Evolutionary conservation across 805 yeast genomes (phyloP).

Genomic region (Isabelozyma rhagii): DNA sequence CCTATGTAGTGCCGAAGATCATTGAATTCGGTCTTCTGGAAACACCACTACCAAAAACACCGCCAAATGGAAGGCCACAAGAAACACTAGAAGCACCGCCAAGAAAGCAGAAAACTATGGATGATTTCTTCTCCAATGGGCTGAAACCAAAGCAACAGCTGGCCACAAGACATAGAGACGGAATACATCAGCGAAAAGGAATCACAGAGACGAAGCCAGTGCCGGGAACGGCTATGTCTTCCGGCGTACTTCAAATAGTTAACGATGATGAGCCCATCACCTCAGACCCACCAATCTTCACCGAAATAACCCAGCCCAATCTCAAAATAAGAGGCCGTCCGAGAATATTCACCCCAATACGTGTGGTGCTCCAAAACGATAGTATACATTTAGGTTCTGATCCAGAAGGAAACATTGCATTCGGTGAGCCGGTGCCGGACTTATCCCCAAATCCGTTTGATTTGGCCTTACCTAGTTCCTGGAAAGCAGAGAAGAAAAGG

Average conservation of each 20-base stretch:
- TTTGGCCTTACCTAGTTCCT: background rate
- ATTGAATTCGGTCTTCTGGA: conserved; percentile 1
- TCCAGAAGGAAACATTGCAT: background rate
- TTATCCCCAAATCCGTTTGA: background rate
- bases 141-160: background rate
- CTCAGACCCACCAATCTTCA: background rate
- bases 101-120: background rate
- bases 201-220: background rate
- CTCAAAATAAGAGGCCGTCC: background rate
- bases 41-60: background rate
- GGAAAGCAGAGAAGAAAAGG: background rate
- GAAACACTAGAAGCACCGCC: background rate
- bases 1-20: conserved; percentile 25
- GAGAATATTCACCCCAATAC: background rate
- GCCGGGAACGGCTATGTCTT: no score
- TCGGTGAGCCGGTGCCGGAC: background rate
- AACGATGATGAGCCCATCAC: background rate
- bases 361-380: background rate
- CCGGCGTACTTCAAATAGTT: no score
- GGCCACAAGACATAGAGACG: background rate
- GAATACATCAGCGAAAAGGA: background rate
- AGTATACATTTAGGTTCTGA: background rate
- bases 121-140: background rate
- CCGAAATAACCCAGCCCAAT: background rate
- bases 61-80: background rate